phyloP scores from a whole-genome alignment of 169 alveolate genomes.

The Eimeria tenella region DNA sequence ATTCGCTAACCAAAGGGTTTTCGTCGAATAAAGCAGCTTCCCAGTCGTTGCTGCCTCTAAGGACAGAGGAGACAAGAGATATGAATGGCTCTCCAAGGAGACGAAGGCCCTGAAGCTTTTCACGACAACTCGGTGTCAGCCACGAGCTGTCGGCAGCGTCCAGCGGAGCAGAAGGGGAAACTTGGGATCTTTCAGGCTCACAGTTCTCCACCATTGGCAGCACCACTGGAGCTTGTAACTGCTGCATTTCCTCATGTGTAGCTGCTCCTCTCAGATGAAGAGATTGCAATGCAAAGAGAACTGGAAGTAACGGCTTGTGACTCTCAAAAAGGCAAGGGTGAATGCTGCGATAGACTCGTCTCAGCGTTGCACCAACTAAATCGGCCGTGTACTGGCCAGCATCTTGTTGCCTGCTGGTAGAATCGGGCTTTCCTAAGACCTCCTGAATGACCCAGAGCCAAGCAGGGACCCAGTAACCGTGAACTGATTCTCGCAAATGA shows the following conservation, averaged over 20 bases:
- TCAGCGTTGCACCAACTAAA: conserved; percentile 39
- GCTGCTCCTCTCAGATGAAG: conserved; percentile 82
- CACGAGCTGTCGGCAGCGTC: conserved; percentile 14
- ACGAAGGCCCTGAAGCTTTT: conserved; percentile 76
- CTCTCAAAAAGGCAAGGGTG: conserved; percentile 91
- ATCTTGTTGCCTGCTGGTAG: conserved; percentile 27
- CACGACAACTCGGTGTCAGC: conserved; percentile 78
- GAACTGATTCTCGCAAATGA: too few species aligned
- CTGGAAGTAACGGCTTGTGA: conserved; percentile 92
- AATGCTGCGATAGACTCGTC: conserved; percentile 86
- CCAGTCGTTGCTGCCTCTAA: conserved; percentile 86
- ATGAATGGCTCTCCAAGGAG: conserved; percentile 68
- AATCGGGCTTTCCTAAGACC: conserved; percentile 42
- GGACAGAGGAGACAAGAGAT: conserved; percentile 79
- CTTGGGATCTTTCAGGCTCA: neutral
- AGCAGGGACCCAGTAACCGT: too few species aligned
- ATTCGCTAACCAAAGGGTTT: conserved; percentile 83
- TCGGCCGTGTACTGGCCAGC: conserved; percentile 27
- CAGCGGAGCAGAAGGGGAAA: neutral
- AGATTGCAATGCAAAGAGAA: conserved; percentile 90
- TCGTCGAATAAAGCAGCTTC: conserved; percentile 86
- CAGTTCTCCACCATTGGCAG: neutral
- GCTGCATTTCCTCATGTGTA: conserved; percentile 50
- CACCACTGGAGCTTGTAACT: conserved; percentile 47
- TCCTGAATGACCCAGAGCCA: conserved; percentile 2